A percentile compares a stretch with the other conserved stretches of the same genome.
These are phyloP conservation scores for Lachancea sp. DNA, from an alignment of 805 yeast species.

Conservation along the genomic window DNA sequence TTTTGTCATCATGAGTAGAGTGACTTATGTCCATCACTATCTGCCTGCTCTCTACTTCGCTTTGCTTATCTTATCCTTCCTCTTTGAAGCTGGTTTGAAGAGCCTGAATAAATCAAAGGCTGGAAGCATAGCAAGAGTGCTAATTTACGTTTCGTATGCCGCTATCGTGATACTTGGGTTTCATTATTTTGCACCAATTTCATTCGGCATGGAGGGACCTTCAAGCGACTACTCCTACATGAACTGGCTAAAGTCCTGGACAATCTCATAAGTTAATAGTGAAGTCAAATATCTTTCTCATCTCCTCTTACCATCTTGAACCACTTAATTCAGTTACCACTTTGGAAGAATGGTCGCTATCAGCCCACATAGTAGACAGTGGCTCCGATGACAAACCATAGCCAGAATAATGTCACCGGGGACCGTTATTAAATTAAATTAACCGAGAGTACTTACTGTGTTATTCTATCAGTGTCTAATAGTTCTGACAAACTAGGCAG, in stretches of 20 bases:
- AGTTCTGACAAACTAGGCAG: slow-evolving; percentile 24
- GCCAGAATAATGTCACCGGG: too few relatives aligned
- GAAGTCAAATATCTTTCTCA: neutral
- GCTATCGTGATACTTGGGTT: slow-evolving; percentile 45
- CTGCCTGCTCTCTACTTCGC: slow-evolving; percentile 80
- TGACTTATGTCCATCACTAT: slow-evolving; percentile 80
- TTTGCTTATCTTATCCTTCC: slow-evolving; percentile 48
- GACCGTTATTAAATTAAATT: neutral
- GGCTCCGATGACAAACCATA: too few relatives aligned
- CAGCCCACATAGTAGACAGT: too few relatives aligned
- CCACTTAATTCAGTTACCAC: too few relatives aligned
- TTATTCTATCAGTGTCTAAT: slow-evolving; percentile 30
- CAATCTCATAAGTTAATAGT: slow-evolving; percentile 25
- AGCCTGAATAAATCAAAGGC: slow-evolving; percentile 27
- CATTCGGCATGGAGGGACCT: slow-evolving; percentile 61
- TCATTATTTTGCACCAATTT: slow-evolving; percentile 53
- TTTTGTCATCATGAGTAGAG: slow-evolving; percentile 76
- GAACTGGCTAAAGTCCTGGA: slow-evolving; percentile 47
- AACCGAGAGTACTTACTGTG: slow-evolving; percentile 20
- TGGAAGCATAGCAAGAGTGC: slow-evolving; percentile 23
- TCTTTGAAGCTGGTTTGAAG: slow-evolving; percentile 41
- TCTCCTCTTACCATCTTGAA: neutral
- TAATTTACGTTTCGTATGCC: slow-evolving; percentile 39
- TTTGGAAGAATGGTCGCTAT: too few relatives aligned
- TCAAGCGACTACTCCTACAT: slow-evolving; percentile 36